Evolutionary conservation across 208 protist genomes (phyloP).

Genomic region (Trypanosoma platydactyli): DNA sequence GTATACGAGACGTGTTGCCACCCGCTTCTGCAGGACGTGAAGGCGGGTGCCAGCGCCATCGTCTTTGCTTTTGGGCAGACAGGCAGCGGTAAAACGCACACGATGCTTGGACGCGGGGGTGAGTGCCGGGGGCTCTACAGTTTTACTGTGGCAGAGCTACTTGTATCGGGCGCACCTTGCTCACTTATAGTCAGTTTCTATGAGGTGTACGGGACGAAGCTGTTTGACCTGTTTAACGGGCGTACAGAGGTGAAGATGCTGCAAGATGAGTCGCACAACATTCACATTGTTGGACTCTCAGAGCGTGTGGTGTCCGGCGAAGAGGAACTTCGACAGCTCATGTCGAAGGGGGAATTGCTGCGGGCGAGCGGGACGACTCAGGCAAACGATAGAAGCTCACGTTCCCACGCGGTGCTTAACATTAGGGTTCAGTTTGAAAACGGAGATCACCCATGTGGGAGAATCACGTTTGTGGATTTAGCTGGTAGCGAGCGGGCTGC

Average conservation of each 20-base stretch:
- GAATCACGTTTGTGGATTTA: slow-evolving; percentile 98
- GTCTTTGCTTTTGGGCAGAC: slow-evolving; percentile 97
- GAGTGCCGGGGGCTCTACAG: slow-evolving; percentile 85
- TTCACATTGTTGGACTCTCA: slow-evolving; percentile 91
- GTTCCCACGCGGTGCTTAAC: slow-evolving; percentile 84
- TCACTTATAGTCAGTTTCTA: slow-evolving; percentile 87
- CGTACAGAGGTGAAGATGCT: slow-evolving; percentile 82
- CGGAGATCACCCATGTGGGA: slow-evolving; percentile 39
- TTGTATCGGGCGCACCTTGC: slow-evolving; percentile 45
- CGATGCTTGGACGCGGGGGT: slow-evolving; percentile 78
- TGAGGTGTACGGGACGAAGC: slow-evolving; percentile 93
- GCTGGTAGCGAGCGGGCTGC: slow-evolving; percentile 97
- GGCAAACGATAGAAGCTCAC: slow-evolving; percentile 83
- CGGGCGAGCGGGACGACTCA: slow-evolving; percentile 82
- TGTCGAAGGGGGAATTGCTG: slow-evolving; percentile 75
- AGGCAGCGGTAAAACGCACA: slow-evolving; percentile 93
- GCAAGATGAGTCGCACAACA: slow-evolving; percentile 91
- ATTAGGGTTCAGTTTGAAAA: slow-evolving; percentile 55
- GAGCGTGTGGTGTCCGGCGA: slow-evolving; percentile 68
- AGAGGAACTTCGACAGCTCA: slow-evolving; percentile 73
- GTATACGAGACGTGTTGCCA: slow-evolving; percentile 72
- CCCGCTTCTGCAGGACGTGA: slow-evolving; percentile 63
- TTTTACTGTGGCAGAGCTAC: slow-evolving; percentile 91
- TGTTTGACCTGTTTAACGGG: slow-evolving; percentile 94
- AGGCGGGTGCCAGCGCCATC: slow-evolving; percentile 61